Evolutionary conservation across 331 rosid species (phyloP).

Genomic region (Quercus lobata): DNA sequence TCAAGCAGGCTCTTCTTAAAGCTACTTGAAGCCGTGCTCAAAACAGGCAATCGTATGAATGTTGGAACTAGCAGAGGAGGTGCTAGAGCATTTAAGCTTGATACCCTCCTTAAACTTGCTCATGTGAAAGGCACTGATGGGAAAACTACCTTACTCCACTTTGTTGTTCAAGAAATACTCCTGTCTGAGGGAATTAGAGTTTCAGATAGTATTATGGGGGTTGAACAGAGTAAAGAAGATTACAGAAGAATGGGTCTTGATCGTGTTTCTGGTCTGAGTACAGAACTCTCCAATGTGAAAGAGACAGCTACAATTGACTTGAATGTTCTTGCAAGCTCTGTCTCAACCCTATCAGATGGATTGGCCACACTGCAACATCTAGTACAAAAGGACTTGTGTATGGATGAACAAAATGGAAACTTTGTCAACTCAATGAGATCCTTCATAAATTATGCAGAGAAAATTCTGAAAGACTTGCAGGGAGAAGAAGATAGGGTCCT

Average conservation of each 20-base stretch:
- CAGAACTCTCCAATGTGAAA: conserved; percentile 83
- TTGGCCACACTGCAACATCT: conserved; percentile 34
- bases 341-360: conserved; percentile 61
- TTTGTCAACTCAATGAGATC: conserved; percentile 44
- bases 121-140: conserved; percentile 94
- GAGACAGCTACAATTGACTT: conserved; percentile 80
- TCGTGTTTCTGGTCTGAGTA: conserved; percentile 79
- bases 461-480: conserved; percentile 44
- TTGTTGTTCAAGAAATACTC: conserved; percentile 86
- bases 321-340: conserved; percentile 73
- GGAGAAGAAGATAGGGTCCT: conserved; percentile 70
- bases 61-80: conserved; percentile 97
- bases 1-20: conserved; percentile 94
- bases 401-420: conserved; percentile 34
- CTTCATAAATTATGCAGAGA: conserved; percentile 51
- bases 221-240: conserved; percentile 74
- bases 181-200: conserved; percentile 75
- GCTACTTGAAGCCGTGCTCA: conserved; percentile 85
- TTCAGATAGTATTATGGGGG: conserved; percentile 37
- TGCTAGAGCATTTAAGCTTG: conserved; percentile 86
- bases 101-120: conserved; percentile 82
- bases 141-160: conserved; percentile 82
- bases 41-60: conserved; percentile 96
- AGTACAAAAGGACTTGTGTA: conserved; percentile 34
- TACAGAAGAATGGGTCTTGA: conserved; percentile 87